Percentiles rank a stretch among this genome's conserved stretches.
Conservation (phyloP, 441 rosid species). For the Macaranga tanarius region DNA sequence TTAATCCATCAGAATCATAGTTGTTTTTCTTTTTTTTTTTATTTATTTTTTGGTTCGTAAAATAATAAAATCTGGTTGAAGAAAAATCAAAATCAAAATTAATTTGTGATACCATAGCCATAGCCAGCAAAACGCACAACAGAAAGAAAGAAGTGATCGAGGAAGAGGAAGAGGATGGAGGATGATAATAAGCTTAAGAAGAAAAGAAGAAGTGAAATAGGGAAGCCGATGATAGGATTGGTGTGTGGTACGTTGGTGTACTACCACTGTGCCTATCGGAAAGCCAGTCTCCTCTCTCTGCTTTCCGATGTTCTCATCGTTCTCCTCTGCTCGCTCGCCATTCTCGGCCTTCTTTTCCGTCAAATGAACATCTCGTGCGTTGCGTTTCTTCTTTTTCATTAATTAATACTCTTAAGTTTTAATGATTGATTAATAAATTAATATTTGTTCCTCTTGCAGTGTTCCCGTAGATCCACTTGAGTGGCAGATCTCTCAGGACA, state of each 20-base stretch:
- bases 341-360: conserved; percentile 95
- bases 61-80: too few relatives aligned
- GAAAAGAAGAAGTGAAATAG: conserved; percentile 32
- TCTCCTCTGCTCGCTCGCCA: conserved; percentile 93
- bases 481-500: conserved; percentile 95
- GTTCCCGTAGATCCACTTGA: conserved; percentile 95
- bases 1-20: too few relatives aligned
- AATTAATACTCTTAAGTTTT: background rate
- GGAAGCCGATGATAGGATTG: conserved; percentile 69
- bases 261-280: conserved; percentile 80
- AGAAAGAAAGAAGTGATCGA: too few relatives aligned
- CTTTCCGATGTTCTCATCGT: conserved; percentile 85
- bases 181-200: conserved; percentile 6
- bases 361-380: conserved; percentile 83
- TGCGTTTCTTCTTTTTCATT: background rate
- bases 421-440: background rate
- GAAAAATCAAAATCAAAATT: too few relatives aligned
- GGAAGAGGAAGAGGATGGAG: background rate
- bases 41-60: too few relatives aligned
- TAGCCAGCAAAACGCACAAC: too few relatives aligned
- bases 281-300: conserved; percentile 73
- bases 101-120: too few relatives aligned
- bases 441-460: conserved; percentile 29
- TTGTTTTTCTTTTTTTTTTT: too few relatives aligned
- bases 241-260: conserved; percentile 80